These are phyloP conservation scores for Kuraishia borneana DNA, from an alignment of 805 yeast species.

Conservation along the genomic window DNA sequence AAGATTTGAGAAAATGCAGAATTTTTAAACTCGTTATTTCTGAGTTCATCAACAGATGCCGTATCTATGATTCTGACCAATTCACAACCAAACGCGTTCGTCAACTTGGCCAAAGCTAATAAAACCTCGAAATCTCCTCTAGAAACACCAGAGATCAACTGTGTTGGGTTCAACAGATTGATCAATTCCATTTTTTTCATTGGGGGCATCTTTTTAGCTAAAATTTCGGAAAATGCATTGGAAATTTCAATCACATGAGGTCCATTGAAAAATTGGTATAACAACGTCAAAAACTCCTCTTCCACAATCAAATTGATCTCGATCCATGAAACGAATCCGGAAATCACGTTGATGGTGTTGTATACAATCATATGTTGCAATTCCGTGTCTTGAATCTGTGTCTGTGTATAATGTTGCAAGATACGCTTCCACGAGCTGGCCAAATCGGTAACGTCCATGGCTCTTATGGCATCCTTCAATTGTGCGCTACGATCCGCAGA, in stretches of 20 bases:
- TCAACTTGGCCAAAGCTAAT: conserved; percentile 65
- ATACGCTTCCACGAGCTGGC: conserved; percentile 59
- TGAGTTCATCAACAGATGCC: conserved; percentile 20
- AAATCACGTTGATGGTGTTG: conserved; percentile 54
- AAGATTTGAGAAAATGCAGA: conserved; percentile 35
- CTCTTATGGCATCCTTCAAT: conserved; percentile 76
- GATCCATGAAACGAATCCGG: conserved; percentile 89
- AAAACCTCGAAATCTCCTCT: conserved; percentile 50
- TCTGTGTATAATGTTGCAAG: conserved; percentile 23
- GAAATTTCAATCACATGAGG: conserved; percentile 15
- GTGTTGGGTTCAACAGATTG: conserved; percentile 55
- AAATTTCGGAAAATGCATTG: conserved; percentile 37
- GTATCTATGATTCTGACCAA: conserved; percentile 57
- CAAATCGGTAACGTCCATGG: conserved; percentile 57
- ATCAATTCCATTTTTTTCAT: conserved; percentile 53
- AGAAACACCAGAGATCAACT: conserved; percentile 31
- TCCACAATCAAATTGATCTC: conserved; percentile 66
- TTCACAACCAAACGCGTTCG: conserved; percentile 68
- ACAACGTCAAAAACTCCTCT: conserved; percentile 40
- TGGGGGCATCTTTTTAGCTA: conserved; percentile 48
- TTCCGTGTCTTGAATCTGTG: conserved; percentile 11
- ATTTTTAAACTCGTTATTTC: conserved; percentile 25
- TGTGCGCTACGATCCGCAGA: conserved; percentile 52
- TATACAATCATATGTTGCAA: conserved; percentile 36
- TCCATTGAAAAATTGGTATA: conserved; percentile 42